Conservation (phyloP, 164 flowering plant species). For the Chimonanthus praecox region DNA sequence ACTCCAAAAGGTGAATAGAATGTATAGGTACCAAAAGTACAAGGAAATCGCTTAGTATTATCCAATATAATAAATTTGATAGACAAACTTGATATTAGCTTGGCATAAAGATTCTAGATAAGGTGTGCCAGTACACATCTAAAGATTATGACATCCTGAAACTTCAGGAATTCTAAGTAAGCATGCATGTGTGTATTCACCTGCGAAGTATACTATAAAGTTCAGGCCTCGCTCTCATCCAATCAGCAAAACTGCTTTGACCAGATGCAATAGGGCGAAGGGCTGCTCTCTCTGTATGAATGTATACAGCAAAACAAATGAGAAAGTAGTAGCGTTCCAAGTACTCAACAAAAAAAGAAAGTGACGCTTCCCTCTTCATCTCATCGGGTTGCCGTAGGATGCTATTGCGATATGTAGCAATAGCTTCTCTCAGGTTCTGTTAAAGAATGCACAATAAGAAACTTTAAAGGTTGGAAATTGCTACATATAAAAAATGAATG, state of each 20-base stretch:
- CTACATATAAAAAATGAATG: not conserved
- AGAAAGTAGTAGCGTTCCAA: conserved; percentile 94
- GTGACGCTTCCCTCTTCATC: conserved; percentile 90
- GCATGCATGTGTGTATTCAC: conserved; percentile 26
- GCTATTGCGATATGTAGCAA: conserved; percentile 85
- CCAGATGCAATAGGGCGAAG: conserved; percentile 44
- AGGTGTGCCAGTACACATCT: not conserved
- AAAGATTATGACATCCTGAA: not conserved
- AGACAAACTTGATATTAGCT: not conserved
- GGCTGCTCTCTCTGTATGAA: conserved; percentile 75
- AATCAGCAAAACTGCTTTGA: conserved; percentile 71
- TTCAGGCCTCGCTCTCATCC: conserved; percentile 98
- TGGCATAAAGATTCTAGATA: not conserved
- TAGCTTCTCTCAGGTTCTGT: conserved; percentile 96
- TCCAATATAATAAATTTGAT: too few relatives aligned
- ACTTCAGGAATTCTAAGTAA: not conserved
- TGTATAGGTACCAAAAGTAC: too few relatives aligned
- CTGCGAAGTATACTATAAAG: conserved; percentile 94
- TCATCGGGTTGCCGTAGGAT: conserved; percentile 89
- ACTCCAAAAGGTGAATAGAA: too few relatives aligned
- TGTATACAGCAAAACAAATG: conserved; percentile 94
- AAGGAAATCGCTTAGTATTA: too few relatives aligned
- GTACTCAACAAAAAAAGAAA: conserved; percentile 93
- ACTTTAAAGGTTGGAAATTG: not conserved
- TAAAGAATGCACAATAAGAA: conserved; percentile 9